Conservation (phyloP, 208 protist genomes). For the Acanthamoeba castellanii region DNA sequence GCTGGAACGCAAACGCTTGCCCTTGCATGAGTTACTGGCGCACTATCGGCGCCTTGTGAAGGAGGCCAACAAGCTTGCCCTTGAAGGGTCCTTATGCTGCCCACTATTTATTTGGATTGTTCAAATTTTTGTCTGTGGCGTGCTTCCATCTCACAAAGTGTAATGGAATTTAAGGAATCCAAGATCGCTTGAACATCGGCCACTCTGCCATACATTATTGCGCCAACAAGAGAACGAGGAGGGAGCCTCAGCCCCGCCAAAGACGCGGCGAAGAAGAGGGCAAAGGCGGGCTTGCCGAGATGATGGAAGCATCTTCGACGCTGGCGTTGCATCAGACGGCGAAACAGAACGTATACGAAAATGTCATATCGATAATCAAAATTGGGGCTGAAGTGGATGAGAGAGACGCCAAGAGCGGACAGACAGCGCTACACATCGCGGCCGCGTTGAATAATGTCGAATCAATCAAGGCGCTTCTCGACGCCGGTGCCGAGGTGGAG, state of each 20-base stretch:
- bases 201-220: no score
- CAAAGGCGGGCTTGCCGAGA: background rate
- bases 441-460: constrained; percentile 27
- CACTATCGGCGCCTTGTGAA: no score
- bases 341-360: constrained; percentile 25
- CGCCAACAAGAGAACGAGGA: no score
- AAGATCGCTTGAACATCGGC: background rate
- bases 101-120: no score
- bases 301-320: background rate
- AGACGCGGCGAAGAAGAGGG: background rate
- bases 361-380: background rate
- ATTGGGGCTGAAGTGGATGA: constrained; percentile 13
- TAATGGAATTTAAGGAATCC: background rate
- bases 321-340: constrained; percentile 32
- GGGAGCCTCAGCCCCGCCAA: background rate
- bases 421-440: constrained; percentile 6
- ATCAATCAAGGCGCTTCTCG: constrained; percentile 10
- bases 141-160: background rate
- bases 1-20: no score
- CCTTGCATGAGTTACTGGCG: no score
- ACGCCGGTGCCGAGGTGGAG: background rate
- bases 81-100: no score
- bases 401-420: background rate
- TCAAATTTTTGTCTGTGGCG: no score
- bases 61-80: no score